These are phyloP conservation scores for Phlebiopsis gigantea DNA, from an alignment of 768 basidiomycete species.

Conservation along the genomic window DNA sequence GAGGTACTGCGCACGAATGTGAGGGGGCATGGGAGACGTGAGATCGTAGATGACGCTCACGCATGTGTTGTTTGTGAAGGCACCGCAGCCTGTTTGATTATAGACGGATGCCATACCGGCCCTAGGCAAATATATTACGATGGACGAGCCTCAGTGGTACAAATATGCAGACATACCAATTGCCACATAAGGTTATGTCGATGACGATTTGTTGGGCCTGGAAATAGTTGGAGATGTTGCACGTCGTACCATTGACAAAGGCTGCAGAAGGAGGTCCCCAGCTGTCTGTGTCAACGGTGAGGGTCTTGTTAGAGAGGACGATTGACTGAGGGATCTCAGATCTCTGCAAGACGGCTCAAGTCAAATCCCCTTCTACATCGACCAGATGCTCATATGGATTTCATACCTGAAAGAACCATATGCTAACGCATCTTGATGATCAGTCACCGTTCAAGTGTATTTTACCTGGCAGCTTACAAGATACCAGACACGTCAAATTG, in stretches of 20 bases:
- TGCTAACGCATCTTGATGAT: constrained; percentile 28
- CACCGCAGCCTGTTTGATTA: constrained; percentile 32
- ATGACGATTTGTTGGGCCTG: constrained; percentile 46
- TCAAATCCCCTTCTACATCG: too few relatives aligned
- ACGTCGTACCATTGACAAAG: constrained; percentile 30
- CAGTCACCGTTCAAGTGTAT: too few relatives aligned
- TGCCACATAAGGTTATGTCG: constrained; percentile 53
- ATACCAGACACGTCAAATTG: constrained; percentile 58
- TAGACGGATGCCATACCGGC: constrained; percentile 45
- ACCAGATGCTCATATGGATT: too few relatives aligned
- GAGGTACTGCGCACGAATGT: not conserved
- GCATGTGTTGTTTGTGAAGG: constrained; percentile 35
- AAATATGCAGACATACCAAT: constrained; percentile 30
- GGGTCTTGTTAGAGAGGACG: constrained; percentile 26
- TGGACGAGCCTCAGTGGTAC: not conserved
- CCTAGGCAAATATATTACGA: too few relatives aligned
- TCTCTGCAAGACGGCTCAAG: constrained; percentile 24
- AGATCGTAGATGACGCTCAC: constrained; percentile 19
- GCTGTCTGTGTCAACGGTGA: constrained; percentile 30
- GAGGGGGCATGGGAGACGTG: not conserved
- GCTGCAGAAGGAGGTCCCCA: constrained; percentile 44
- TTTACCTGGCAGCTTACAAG: constrained; percentile 26
- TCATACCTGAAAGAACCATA: constrained; percentile 45
- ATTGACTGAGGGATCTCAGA: constrained; percentile 26
- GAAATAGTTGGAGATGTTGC: constrained; percentile 41